Percentiles rank a stretch among this genome's conserved stretches.
These are phyloP conservation scores for Solanum verrucosum DNA, from an alignment of 257 asterid species.

Conservation along the genomic window DNA sequence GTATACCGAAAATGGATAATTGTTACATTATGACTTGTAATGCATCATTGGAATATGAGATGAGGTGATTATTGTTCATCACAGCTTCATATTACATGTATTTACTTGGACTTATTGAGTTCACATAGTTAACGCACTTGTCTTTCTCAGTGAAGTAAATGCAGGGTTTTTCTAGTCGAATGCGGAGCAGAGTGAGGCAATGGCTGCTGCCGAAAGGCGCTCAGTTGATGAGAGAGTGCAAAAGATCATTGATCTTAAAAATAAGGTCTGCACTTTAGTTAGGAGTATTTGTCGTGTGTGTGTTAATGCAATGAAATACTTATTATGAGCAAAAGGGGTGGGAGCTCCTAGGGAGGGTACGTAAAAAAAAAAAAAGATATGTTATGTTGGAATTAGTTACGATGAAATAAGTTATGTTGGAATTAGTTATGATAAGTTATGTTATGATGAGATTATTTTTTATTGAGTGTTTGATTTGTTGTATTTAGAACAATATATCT, in stretches of 20 bases:
- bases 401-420: too few relatives aligned
- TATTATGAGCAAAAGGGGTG: background rate
- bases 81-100: background rate
- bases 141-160: constrained; percentile 71
- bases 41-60: constrained; percentile 92
- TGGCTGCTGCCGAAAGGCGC: constrained; percentile 92
- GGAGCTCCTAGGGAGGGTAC: too few relatives aligned
- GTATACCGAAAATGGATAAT: too few relatives aligned
- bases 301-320: background rate
- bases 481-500: too few relatives aligned
- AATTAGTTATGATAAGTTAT: too few relatives aligned
- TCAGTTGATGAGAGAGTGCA: constrained; percentile 93
- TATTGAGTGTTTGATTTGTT: too few relatives aligned
- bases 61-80: constrained; percentile 45
- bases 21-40: constrained; percentile 61
- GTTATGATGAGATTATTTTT: too few relatives aligned
- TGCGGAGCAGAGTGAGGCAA: constrained; percentile 96
- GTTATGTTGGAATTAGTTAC: too few relatives aligned
- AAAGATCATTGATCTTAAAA: constrained; percentile 79
- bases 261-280: constrained; percentile 37
- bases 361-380: too few relatives aligned
- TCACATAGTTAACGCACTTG: constrained; percentile 5
- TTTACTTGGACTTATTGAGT: background rate
- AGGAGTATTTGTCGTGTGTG: background rate
- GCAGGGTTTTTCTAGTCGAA: constrained; percentile 95